A percentile compares a stretch with the other conserved stretches of the same genome.
These are phyloP conservation scores for Hanseniaspora meyeri DNA, from an alignment of 805 yeast genomes.

Conservation along the genomic window DNA sequence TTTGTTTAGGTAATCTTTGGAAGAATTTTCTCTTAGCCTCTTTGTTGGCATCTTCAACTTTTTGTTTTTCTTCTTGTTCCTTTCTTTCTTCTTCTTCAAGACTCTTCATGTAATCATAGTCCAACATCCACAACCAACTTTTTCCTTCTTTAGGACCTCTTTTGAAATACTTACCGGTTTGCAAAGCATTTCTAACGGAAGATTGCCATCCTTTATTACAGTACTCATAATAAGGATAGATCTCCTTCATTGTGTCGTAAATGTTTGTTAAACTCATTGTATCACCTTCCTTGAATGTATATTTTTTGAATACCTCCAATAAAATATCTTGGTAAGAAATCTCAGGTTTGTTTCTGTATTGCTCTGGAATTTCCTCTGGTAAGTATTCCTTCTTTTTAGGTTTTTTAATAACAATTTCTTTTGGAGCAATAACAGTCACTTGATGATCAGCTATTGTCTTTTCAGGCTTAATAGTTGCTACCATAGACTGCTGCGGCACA, in stretches of 20 bases:
- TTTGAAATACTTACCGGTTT: slow-evolving; percentile 72
- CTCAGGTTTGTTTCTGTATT: slow-evolving; percentile 73
- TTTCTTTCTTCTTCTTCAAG: slow-evolving; percentile 62
- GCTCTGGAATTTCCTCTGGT: slow-evolving; percentile 78
- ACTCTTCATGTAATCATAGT: slow-evolving; percentile 72
- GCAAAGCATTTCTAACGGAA: slow-evolving; percentile 78
- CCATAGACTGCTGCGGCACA: slow-evolving; percentile 26
- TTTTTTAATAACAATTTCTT: slow-evolving; percentile 35
- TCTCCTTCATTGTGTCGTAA: slow-evolving; percentile 70
- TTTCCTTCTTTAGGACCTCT: slow-evolving; percentile 78
- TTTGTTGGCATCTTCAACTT: slow-evolving; percentile 15
- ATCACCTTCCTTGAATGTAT: slow-evolving; percentile 38
- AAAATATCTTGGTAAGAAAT: slow-evolving; percentile 71
- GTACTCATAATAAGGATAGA: slow-evolving; percentile 82
- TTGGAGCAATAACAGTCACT: slow-evolving; percentile 22
- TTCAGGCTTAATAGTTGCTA: slow-evolving; percentile 5
- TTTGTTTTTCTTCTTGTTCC: slow-evolving; percentile 38
- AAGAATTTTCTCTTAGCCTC: slow-evolving; percentile 21
- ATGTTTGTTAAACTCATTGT: slow-evolving; percentile 80
- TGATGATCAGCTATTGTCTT: slow-evolving; percentile 14
- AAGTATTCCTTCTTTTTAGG: slow-evolving; percentile 49
- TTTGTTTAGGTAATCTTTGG: slow-evolving; percentile 28
- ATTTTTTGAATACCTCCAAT: slow-evolving; percentile 60
- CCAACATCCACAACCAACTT: slow-evolving; percentile 91
- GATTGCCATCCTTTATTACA: slow-evolving; percentile 98